phyloP scores from a whole-genome alignment of 2,329 filamentous ascomycete species.

The Drechmeria coniospora region DNA sequence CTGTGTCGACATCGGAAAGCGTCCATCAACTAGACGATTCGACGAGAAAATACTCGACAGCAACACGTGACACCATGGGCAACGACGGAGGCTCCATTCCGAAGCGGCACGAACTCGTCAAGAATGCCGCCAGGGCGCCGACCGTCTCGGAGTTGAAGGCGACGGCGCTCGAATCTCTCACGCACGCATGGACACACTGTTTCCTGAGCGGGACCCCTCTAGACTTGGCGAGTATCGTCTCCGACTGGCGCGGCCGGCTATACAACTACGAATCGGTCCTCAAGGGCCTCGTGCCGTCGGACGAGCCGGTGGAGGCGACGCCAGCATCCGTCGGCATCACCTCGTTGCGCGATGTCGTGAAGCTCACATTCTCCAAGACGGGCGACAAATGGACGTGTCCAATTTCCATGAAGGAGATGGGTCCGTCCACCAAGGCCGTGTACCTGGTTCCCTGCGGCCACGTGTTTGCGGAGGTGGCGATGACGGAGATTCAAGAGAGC shows the following conservation, averaged over 20 bases:
- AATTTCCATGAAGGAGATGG: constrained; percentile 73
- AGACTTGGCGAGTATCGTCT: constrained; percentile 56
- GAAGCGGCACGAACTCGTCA: constrained; percentile 88
- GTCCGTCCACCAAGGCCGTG: constrained; percentile 62
- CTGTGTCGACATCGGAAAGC: too few relatives aligned
- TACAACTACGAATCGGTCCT: constrained; percentile 94
- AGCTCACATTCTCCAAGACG: constrained; percentile 51
- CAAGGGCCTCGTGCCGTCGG: constrained; percentile 37
- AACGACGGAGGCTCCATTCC: constrained; percentile 97
- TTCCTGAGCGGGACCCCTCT: constrained; percentile 71
- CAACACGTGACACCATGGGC: constrained; percentile 50
- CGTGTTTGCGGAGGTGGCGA: constrained; percentile 75
- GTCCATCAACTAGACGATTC: too few relatives aligned
- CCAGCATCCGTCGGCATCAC: constrained; percentile 48
- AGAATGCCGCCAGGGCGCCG: constrained; percentile 70
- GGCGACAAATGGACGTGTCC: constrained; percentile 63
- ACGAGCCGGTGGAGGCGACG: constrained; percentile 37
- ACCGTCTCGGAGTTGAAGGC: constrained; percentile 82
- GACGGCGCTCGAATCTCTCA: constrained; percentile 67
- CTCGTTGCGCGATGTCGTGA: constrained; percentile 71
- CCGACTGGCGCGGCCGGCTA: constrained; percentile 67
- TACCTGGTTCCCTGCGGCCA: constrained; percentile 94
- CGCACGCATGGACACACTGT: constrained; percentile 76
- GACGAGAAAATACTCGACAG: too few relatives aligned
- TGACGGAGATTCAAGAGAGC: constrained; percentile 60